Base-by-base conservation (phyloP, 1,284 basidiomycete genomes). In the Pyrrhoderma noxium region DNA sequence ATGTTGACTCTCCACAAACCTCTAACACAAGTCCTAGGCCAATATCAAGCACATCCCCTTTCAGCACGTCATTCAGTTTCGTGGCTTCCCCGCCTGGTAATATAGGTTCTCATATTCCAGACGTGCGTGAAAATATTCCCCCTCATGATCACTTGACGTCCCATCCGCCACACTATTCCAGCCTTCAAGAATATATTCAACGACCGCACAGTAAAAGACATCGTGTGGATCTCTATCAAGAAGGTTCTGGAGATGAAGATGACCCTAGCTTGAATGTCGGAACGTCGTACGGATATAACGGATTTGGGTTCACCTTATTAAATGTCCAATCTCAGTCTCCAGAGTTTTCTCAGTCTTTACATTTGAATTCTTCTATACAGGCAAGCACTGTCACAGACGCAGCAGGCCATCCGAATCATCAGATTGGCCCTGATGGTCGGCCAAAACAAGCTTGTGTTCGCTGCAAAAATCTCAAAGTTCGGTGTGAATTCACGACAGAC, bases 391-490 rank as follows among this genome's bases (percentile, higher is more conserved):
- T 11, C 5, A 31, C 27, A 25, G 38, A 22, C 14, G 45, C 35
- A 37, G 5, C n/a, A 21, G 25, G 38, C 14, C 41, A n/a, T n/a
- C 51, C 42, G 40, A 37, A 16, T 11, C 40, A 36, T 19, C 40
- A 41, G 21, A 11, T 36, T 14, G 46, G 46, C 8, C 41, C 40
- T 38, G 46, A 53, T 18, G 34, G 40, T 5, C 47, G 43, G 21
- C 22, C 46, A 21, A 53, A 53, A 39, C 40, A 27, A 46, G 53
- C 53, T 3, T 55, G 53, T 23, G 49, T 47, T n/a, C 53, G 53
- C 8, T 55, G 53, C 35, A 55, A 51, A 46, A 55, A 55, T 22
- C 31, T 55, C 38, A 55, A 55, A 46, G 53, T 55, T 2, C 44
- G 53, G 2, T 55, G 53, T 41, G 53, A 55, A 41, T 55, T 55